Conservation (phyloP, 306 rosid species). For the Acacia acuminata region DNA sequence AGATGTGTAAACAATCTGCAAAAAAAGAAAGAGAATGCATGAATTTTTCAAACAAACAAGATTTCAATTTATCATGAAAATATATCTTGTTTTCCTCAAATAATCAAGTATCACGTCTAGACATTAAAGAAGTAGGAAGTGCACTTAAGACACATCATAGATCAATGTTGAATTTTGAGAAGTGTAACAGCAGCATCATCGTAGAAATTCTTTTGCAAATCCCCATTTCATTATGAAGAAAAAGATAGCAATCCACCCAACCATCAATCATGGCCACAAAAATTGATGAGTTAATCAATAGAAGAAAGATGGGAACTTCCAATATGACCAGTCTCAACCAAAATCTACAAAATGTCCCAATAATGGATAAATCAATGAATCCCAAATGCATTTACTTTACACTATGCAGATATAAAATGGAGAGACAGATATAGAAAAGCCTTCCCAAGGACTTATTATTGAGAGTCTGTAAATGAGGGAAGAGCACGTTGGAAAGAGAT, state of each 20-base stretch:
- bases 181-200: background rate
- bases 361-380: slow-evolving; percentile 17
- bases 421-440: background rate
- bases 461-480: background rate
- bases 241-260: background rate
- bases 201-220: background rate
- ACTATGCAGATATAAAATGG: background rate
- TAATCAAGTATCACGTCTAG: background rate
- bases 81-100: background rate
- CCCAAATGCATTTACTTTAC: background rate
- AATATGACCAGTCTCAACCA: slow-evolving; percentile 96
- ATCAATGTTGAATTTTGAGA: background rate
- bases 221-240: slow-evolving; percentile 21
- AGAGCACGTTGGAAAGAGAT: background rate
- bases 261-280: slow-evolving; percentile 11
- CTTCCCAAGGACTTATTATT: background rate
- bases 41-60: slow-evolving; percentile 20
- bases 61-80: background rate
- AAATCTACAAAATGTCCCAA: slow-evolving; percentile 59
- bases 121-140: slow-evolving; percentile 5
- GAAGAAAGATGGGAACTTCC: slow-evolving; percentile 53
- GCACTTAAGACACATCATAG: background rate
- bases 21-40: slow-evolving; percentile 26
- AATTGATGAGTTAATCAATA: slow-evolving; percentile 13
- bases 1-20: slow-evolving; percentile 85